Evolutionary conservation across 176 grass and related monocot species (phyloP), one percentile per base, ranked within the genome.

Genomic region (Pontederia crassipes): DNA sequence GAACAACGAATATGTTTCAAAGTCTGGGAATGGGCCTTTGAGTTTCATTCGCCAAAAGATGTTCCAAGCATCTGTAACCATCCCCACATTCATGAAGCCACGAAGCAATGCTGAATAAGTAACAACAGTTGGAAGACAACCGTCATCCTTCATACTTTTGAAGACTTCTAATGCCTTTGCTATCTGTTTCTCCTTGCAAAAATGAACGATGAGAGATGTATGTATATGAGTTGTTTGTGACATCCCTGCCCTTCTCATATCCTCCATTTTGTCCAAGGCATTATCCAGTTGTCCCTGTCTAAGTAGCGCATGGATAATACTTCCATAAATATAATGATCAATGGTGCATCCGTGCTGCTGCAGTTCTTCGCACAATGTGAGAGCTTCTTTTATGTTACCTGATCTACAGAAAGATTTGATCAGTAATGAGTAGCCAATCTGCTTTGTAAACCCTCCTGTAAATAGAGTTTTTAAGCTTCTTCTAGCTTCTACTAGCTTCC

Each of bases 1-100:
- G 71, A 95, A 90, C 86, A 85, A 87, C 5, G 91, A 90, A 53
- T 95, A 95, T 27, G 86, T 90, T 54, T 73, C 62, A 18, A 90
- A 95, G 75, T 90, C 91, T 57, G 91, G 86, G 57, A 26, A 51
- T n/a, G 91, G 91, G 10, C 91, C 91, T 65, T 82, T 82, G 20
- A 82, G 68, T 74, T 87, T 89, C 86, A 95, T 95, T 58, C 15
- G 57, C 13, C 67, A 68, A 63, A 87, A 95, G 48, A 90, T 66
- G 72, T 66, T 52, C 80, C 86, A 84, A 17, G 91, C 91, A 53
- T 87, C 91, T 28, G 73, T 73, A 84, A 90, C 68, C 91, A 84
- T 90, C 52, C 75, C 77, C 73, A 77, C 69, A 64, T 70, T 75
- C 91, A 87, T 95, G 59, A 79, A 69, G 67, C 91, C 86, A 4